These are phyloP conservation scores for barrel medic (Medicago truncatula) DNA, from an alignment of 306 rosid species.

Conservation along the genomic window DNA sequence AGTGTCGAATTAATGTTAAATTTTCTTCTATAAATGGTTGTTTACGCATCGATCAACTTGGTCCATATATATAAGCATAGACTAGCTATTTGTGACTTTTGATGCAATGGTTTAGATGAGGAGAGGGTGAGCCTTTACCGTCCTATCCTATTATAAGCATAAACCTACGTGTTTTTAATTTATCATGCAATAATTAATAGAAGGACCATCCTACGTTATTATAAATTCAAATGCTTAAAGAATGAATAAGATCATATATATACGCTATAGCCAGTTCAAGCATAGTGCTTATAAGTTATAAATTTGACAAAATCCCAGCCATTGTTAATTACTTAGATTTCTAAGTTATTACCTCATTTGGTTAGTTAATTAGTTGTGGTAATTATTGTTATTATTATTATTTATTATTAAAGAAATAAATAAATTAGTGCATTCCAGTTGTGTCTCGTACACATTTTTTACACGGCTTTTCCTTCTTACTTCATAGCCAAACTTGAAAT, in stretches of 20 bases:
- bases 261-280: conserved; percentile 11
- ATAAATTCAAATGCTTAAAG: conserved; percentile 21
- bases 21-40: conserved; percentile 33
- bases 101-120: conserved; percentile 34
- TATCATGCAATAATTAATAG: conserved; percentile 23
- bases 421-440: conserved; percentile 1
- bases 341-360: conserved; percentile 42
- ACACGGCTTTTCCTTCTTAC: too few relatives aligned
- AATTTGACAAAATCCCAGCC: too few relatives aligned
- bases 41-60: conserved; percentile 28
- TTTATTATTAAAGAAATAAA: not conserved
- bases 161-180: conserved; percentile 29
- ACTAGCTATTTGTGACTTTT: conserved; percentile 52
- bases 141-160: conserved; percentile 40
- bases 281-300: conserved; percentile 19
- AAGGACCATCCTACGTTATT: conserved; percentile 49
- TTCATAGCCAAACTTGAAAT: too few relatives aligned
- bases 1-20: conserved; percentile 10
- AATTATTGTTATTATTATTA: conserved; percentile 17
- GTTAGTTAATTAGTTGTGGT: conserved; percentile 20
- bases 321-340: conserved; percentile 34
- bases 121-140: conserved; percentile 39
- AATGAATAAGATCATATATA: conserved; percentile 19
- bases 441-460: not conserved
- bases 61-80: conserved; percentile 31